Conservation (phyloP, 108 stramenopile genomes). For the Heterococcus sp. region DNA sequence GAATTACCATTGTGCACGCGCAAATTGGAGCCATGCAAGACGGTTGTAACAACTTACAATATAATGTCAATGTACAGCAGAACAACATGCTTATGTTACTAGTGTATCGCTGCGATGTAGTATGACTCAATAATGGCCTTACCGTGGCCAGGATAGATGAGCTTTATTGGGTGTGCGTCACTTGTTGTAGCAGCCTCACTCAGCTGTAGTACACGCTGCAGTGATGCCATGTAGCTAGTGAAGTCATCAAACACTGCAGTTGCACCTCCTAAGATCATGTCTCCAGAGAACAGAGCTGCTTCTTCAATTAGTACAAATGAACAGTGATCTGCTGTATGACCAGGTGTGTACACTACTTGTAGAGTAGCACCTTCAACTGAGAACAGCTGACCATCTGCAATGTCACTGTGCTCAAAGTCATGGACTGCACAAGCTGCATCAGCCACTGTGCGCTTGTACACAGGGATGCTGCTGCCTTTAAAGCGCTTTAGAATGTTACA, state of each 20-base stretch:
- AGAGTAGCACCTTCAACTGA: conserved; percentile 28
- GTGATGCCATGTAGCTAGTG: conserved; percentile 41
- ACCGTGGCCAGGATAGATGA: background rate
- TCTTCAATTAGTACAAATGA: conserved; percentile 48
- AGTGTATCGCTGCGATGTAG: no score
- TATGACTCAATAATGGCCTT: background rate
- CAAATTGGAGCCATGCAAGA: no score
- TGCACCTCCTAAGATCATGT: conserved; percentile 54
- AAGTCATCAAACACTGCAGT: conserved; percentile 56
- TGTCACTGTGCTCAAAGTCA: conserved; percentile 6
- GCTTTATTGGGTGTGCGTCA: background rate
- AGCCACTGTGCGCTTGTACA: conserved; percentile 7
- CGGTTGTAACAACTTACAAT: background rate
- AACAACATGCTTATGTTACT: no score
- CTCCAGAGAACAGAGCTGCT: conserved; percentile 45
- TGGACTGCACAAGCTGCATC: background rate
- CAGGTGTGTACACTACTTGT: conserved; percentile 39
- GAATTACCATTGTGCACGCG: no score
- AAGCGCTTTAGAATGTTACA: conserved; percentile 18
- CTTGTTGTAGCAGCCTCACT: background rate
- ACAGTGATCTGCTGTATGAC: conserved; percentile 46
- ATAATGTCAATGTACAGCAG: background rate
- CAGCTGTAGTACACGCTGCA: conserved; percentile 9
- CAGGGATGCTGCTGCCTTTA: conserved; percentile 5
- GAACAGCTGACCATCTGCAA: conserved; percentile 37